phyloP scores from a whole-genome alignment of 768 basidiomycete genomes.

The Paxillus involutus region DNA sequence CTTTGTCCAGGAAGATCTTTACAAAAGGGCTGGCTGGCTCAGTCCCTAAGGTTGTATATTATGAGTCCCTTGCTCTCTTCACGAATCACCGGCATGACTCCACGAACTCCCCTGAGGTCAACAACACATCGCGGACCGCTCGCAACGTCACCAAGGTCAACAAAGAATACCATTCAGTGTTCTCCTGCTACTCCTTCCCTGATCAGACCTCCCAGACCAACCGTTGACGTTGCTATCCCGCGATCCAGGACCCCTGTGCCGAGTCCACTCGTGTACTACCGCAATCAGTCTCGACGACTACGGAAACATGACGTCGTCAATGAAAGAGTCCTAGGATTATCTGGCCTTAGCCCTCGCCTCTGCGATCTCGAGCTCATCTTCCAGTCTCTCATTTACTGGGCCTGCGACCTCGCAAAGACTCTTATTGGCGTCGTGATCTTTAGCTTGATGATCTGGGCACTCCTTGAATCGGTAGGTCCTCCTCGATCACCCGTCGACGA shows the following conservation, averaged over 20 bases:
- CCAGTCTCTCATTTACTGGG: constrained; percentile 2
- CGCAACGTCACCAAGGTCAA: constrained; percentile 18
- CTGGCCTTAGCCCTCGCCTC: background rate
- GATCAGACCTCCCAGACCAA: background rate
- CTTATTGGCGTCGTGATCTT: constrained; percentile 14
- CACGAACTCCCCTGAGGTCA: constrained; percentile 23
- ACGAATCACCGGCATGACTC: constrained; percentile 21
- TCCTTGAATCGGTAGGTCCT: constrained; percentile 23
- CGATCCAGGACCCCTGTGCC: constrained; percentile 9
- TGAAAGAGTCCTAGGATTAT: background rate
- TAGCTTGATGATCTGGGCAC: constrained; percentile 20
- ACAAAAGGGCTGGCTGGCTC: constrained; percentile 29
- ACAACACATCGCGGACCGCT: constrained; percentile 29
- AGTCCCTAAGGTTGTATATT: constrained; percentile 22
- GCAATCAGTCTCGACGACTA: background rate
- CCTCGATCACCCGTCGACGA: background rate
- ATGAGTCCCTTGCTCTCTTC: constrained; percentile 14
- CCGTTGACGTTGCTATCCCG: constrained; percentile 12
- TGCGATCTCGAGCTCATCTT: constrained; percentile 1
- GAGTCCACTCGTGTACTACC: background rate
- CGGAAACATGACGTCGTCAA: background rate
- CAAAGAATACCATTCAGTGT: constrained; percentile 16
- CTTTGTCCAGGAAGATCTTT: constrained; percentile 13
- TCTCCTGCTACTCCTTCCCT: constrained; percentile 11
- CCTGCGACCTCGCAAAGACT: constrained; percentile 12